Base-by-base conservation (phyloP, 495 filamentous ascomycete species). In the Xeromyces bisporus region DNA sequence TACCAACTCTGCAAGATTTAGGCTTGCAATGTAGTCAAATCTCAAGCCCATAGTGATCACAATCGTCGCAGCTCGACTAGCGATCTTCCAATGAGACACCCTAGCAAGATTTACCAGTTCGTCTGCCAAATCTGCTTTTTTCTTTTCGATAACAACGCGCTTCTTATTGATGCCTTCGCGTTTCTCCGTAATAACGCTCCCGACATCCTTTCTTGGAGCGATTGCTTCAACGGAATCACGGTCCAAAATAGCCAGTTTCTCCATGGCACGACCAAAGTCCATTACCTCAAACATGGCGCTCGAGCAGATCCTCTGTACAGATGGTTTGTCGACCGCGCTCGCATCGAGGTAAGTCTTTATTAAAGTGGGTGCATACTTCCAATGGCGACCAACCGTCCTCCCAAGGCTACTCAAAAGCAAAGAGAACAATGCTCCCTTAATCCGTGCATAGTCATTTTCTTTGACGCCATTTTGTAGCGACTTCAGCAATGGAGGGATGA, bases 1-100 rank as follows among this genome's bases (percentile, higher is more conserved):
- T 31, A 93, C 70, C n/a, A 96, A 62, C 34, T 94, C 76, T 26
- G 94, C 66, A 40, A 96, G 69, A 28, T 76, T 69, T 17, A 77
- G 64, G 26, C 77, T 78, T 7, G 81, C 81, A 35, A 99, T 73
- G 12, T 72, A 77, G 36, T 93, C 80, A 41, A 93, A 93, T 25
- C 91, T 74, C 26, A 93, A 66, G 31, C 80, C 84, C 40, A 92
- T 68, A 34, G 85, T 86, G 36, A 86, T 69, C 10, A 92, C 77
- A 40, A 96, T 86, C 14, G 85, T 78, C 9, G 78, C 80, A 25
- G 83, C 86, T 16, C 89, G 66, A 35, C 73, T 82, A 7, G 85
- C 87, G 38, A 92, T 80, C 64, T 92, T 96, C 89, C 89, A 99
- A 47, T 96, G 91, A 0, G 82, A 80, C 14, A 69, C 66, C 34